Evolutionary conservation across 208 protist genomes (phyloP).

Genomic region (Porcisia hertigi): DNA sequence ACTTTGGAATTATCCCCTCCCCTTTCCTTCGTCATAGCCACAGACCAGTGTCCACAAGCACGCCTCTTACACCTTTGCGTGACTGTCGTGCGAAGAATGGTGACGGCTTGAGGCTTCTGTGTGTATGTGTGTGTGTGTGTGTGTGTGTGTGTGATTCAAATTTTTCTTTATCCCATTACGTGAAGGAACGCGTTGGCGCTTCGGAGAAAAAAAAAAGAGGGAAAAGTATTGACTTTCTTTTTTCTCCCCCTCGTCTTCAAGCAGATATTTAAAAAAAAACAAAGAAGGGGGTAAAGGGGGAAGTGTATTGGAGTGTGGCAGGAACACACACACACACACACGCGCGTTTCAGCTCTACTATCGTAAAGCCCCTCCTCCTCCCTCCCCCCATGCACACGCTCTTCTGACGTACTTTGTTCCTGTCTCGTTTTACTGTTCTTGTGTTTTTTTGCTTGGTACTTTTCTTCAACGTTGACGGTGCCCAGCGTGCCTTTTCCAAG

Average conservation of each 20-base stretch:
- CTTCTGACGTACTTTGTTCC: slow-evolving; percentile 9
- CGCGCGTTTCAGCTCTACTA: background rate
- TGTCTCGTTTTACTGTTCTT: slow-evolving; percentile 6
- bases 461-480: background rate
- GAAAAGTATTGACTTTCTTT: background rate
- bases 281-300: too few species aligned
- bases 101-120: background rate
- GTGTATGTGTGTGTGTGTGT: background rate
- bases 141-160: background rate
- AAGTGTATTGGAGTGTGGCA: too few species aligned
- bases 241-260: background rate
- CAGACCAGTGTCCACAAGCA: background rate
- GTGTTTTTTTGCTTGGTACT: slow-evolving; percentile 9
- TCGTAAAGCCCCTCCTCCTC: background rate
- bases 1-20: background rate
- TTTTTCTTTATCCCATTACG: background rate
- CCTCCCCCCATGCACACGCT: background rate
- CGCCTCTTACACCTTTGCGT: background rate
- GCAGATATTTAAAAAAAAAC: too few species aligned
- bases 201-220: background rate
- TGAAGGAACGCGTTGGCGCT: background rate
- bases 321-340: too few species aligned
- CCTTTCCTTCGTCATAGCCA: background rate
- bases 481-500: background rate
- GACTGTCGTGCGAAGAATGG: background rate